Evolutionary conservation across 306 rosid genomes (phyloP).

Genomic region (Trichosanthes truncata): DNA sequence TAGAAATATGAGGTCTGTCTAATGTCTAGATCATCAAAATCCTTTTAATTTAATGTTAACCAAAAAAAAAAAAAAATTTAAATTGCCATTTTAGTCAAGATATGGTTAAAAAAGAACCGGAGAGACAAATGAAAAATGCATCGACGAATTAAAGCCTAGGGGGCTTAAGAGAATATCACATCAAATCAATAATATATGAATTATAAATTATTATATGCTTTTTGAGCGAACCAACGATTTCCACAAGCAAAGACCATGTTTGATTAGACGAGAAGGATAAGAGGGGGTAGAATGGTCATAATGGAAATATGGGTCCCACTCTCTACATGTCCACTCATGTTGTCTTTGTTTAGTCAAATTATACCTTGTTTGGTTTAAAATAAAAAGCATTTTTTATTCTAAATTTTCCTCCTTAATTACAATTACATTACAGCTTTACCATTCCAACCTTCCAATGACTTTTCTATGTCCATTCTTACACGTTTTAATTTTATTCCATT

Average conservation of each 20-base stretch:
- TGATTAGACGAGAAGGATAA: neutral
- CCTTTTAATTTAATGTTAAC: neutral
- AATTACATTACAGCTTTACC: neutral
- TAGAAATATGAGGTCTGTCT: no score
- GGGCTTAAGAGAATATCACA: neutral
- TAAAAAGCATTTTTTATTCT: neutral
- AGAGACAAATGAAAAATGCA: neutral
- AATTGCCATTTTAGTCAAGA: neutral
- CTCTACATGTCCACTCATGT: neutral
- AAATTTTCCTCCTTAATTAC: neutral
- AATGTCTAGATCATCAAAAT: slow-evolving; percentile 1
- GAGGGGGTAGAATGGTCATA: neutral
- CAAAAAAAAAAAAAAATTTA: no score
- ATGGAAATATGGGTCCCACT: neutral
- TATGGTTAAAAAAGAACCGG: neutral
- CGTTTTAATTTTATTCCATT: neutral
- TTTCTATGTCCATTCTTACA: neutral
- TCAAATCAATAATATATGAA: neutral
- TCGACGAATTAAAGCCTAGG: neutral
- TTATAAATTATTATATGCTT: neutral
- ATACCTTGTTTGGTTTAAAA: neutral
- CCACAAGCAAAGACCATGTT: neutral
- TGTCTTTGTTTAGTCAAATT: neutral
- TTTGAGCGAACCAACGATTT: neutral
- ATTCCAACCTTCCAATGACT: neutral